These are phyloP conservation scores for Tulasnella sp. DNA, from an alignment of 768 basidiomycete genomes.

Conservation along the genomic window DNA sequence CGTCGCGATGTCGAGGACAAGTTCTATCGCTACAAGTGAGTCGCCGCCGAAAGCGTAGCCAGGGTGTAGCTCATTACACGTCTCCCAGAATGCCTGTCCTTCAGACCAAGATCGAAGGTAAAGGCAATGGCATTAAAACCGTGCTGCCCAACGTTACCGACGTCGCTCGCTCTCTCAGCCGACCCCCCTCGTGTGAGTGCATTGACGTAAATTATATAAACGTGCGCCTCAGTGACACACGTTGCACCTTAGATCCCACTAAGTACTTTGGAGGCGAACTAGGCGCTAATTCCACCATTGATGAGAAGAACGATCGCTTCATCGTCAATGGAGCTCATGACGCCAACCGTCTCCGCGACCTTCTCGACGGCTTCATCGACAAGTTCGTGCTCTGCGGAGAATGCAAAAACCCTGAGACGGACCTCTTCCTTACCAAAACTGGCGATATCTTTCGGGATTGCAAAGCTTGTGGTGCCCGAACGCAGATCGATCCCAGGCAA, in stretches of 20 bases:
- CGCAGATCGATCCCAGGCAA: conserved; percentile 89
- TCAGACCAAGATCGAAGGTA: conserved; percentile 93
- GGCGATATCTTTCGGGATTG: conserved; percentile 93
- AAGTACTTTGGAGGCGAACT: conserved; percentile 99
- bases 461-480: conserved; percentile 94
- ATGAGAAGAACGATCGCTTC: conserved; percentile 94
- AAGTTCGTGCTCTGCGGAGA: conserved; percentile 95
- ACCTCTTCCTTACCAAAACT: conserved; percentile 77
- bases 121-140: conserved; percentile 99
- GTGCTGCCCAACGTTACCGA: conserved; percentile 98
- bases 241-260: conserved; percentile 59
- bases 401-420: conserved; percentile 99
- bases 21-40: conserved; percentile 72
- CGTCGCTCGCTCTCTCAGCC: conserved; percentile 86
- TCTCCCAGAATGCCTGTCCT: conserved; percentile 85
- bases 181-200: conserved; percentile 62
- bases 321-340: conserved; percentile 98
- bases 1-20: conserved; percentile 92
- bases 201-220: background rate
- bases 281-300: conserved; percentile 92
- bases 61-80: background rate
- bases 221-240: background rate
- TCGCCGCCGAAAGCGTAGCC: no score
- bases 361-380: conserved; percentile 94
- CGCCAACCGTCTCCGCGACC: conserved; percentile 79